phyloP scores from a whole-genome alignment of 2,329 filamentous ascomycete species.

The Microcyclospora pomicola region DNA sequence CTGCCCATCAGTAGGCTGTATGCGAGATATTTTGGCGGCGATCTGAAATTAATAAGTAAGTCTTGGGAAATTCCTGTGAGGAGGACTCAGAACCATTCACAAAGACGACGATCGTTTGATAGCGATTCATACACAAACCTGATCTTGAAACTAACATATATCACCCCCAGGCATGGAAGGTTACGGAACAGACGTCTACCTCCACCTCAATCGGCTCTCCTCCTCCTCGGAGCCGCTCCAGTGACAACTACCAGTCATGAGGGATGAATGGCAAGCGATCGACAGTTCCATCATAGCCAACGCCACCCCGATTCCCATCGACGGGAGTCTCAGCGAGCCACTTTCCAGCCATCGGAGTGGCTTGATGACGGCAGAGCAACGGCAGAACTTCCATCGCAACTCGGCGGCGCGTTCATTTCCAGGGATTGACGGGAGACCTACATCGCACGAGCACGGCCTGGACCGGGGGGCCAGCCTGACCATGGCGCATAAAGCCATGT shows the following conservation, averaged over 20 bases:
- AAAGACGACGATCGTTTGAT: background rate
- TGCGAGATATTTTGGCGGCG: slow-evolving; percentile 91
- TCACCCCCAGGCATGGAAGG: slow-evolving; percentile 32
- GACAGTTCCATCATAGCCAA: slow-evolving; percentile 9
- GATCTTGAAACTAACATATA: background rate
- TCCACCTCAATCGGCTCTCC: slow-evolving; percentile 89
- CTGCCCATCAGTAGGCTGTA: slow-evolving; percentile 88
- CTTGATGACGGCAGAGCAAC: background rate
- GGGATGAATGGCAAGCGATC: slow-evolving; percentile 44
- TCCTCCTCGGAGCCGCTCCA: slow-evolving; percentile 92
- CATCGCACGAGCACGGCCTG: slow-evolving; percentile 8
- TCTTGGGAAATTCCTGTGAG: slow-evolving; percentile 62
- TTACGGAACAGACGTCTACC: slow-evolving; percentile 96
- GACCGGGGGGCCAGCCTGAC: slow-evolving; percentile 35
- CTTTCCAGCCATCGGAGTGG: slow-evolving; percentile 1
- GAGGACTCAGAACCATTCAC: background rate
- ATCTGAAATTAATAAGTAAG: slow-evolving; percentile 97
- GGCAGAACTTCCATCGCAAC: background rate
- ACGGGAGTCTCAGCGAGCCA: slow-evolving; percentile 13
- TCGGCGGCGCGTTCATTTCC: slow-evolving; percentile 28
- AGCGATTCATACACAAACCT: background rate
- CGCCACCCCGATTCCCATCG: slow-evolving; percentile 16
- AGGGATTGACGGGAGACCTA: slow-evolving; percentile 35
- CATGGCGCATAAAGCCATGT: slow-evolving; percentile 39
- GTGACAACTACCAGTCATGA: slow-evolving; percentile 83